Evolutionary conservation across 352 stramenopile genomes (phyloP).

Genomic region (Saprolegnia parasitica): DNA sequence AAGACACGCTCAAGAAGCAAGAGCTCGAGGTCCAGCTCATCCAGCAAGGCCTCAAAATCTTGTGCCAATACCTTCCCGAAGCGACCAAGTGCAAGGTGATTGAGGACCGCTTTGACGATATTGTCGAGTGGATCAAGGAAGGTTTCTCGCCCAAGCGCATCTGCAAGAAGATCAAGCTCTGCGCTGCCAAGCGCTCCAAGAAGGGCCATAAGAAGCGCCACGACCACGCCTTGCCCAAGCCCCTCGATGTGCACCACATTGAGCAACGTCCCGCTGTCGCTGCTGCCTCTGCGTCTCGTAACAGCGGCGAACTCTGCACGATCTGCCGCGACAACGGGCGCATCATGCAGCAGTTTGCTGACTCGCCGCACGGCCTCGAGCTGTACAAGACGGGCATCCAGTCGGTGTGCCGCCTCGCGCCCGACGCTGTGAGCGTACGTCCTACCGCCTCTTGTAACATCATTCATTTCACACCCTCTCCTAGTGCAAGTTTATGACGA

Average conservation of each 20-base stretch:
- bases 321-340: constrained; percentile 25
- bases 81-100: constrained; percentile 43
- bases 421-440: constrained; percentile 43
- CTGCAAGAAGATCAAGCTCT: constrained; percentile 43
- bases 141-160: constrained; percentile 44
- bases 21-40: constrained; percentile 21
- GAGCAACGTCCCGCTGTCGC: background rate
- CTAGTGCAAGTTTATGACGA: constrained; percentile 52
- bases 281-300: background rate
- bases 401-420: constrained; percentile 53
- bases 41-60: constrained; percentile 19
- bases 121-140: constrained; percentile 50
- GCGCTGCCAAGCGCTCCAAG: constrained; percentile 28
- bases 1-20: constrained; percentile 27
- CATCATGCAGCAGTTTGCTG: constrained; percentile 38
- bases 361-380: constrained; percentile 41
- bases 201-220: background rate
- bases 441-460: background rate
- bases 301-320: constrained; percentile 3
- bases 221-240: background rate
- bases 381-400: constrained; percentile 48
- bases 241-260: constrained; percentile 8
- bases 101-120: constrained; percentile 51
- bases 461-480: constrained; percentile 6
- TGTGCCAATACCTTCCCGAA: constrained; percentile 23